A percentile compares a stretch with the other conserved stretches of the same genome.
phyloP scores from a whole-genome alignment of 108 stramenopile species.

The Fistulifera pelliculosa region DNA sequence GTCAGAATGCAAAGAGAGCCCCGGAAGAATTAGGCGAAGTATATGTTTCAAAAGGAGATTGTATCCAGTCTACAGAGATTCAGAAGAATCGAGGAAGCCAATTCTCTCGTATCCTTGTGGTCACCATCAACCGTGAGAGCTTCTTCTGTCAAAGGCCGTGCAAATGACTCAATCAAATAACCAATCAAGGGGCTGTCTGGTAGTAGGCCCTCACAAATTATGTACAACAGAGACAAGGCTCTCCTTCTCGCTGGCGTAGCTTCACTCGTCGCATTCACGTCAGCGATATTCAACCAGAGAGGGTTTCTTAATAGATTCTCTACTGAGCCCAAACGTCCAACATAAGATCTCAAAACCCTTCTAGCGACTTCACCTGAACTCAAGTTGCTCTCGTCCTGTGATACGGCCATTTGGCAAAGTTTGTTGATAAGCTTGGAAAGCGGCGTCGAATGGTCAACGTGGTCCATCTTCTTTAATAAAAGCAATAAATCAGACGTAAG shows the following conservation, averaged over 20 bases:
- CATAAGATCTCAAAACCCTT: no score
- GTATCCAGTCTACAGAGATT: conserved; percentile 7
- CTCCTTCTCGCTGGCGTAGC: no score
- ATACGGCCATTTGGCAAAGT: conserved; percentile 18
- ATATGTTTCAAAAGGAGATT: conserved; percentile 6
- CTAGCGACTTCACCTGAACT: no score
- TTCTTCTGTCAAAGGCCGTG: not conserved
- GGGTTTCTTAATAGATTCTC: no score
- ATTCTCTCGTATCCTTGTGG: not conserved
- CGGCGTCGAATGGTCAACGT: conserved; percentile 16
- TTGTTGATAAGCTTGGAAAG: conserved; percentile 37
- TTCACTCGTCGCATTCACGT: no score
- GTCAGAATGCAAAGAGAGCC: conserved; percentile 4
- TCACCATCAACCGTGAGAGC: conserved; percentile 2
- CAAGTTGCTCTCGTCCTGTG: not conserved
- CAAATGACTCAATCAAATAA: conserved; percentile 8
- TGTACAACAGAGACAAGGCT: no score
- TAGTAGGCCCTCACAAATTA: not conserved
- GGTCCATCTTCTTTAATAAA: conserved; percentile 24
- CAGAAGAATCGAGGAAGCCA: conserved; percentile 6
- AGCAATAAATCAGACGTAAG: no score
- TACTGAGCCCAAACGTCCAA: no score
- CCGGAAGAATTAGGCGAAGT: conserved; percentile 7
- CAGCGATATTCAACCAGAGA: no score
- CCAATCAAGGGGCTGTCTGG: no score